Evolutionary conservation across 345 rosid genomes (phyloP).

Genomic region (Nasturtium officinale): DNA sequence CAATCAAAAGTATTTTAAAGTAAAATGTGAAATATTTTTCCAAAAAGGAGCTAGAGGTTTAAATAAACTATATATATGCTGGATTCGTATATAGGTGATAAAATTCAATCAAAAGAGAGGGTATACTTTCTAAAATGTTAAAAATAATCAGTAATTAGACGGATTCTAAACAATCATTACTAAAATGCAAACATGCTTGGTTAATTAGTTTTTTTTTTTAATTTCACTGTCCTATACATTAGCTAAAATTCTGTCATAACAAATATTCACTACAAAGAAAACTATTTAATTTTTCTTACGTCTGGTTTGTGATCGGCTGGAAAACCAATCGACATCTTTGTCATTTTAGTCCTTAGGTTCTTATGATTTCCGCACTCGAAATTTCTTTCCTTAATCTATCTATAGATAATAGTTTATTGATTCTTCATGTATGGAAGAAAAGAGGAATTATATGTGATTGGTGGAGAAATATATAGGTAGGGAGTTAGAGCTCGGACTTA

Average conservation of each 20-base stretch:
- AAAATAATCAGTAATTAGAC: background rate
- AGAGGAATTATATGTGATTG: constrained; percentile 9
- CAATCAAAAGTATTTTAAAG: too few species aligned
- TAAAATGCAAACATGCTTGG: background rate
- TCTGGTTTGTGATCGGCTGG: constrained; percentile 9
- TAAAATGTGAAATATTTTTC: background rate
- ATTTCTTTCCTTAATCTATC: background rate
- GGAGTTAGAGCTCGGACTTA: constrained; percentile 35
- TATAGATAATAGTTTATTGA: constrained; percentile 6
- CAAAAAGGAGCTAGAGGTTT: too few species aligned
- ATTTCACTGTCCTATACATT: background rate
- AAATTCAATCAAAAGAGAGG: background rate
- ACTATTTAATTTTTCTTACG: background rate
- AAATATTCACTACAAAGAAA: background rate
- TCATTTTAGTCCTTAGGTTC: background rate
- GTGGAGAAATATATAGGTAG: constrained; percentile 25
- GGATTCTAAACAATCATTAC: background rate
- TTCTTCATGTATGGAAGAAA: constrained; percentile 33
- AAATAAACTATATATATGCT: background rate
- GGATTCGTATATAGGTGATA: background rate
- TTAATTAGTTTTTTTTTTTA: background rate
- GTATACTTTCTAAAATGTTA: too few species aligned
- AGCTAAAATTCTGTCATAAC: background rate
- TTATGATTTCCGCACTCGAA: background rate
- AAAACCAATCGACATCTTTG: background rate